phyloP scores from a whole-genome alignment of 225 moss, liverwort and hornwort genomes.

The Thuidium tamariscinum region DNA sequence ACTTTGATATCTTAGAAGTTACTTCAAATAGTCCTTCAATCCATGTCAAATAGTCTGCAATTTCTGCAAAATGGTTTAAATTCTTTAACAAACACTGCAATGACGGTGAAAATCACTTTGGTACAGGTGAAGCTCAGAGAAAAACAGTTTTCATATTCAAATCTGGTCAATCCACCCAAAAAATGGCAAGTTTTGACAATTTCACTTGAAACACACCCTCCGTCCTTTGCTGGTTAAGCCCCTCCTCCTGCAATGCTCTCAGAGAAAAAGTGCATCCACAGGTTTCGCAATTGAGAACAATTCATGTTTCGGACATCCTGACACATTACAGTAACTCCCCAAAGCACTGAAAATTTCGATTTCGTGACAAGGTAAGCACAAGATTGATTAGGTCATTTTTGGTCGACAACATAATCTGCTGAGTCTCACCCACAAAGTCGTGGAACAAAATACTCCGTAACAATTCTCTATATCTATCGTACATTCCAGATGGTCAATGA shows the following conservation, averaged over 20 bases:
- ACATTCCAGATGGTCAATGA: background rate
- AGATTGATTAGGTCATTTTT: background rate
- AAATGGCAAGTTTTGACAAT: background rate
- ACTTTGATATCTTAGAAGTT: no score
- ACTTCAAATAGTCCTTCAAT: background rate
- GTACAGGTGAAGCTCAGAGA: background rate
- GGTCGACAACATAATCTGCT: background rate
- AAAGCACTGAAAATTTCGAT: background rate
- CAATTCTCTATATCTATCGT: background rate
- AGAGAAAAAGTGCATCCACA: background rate
- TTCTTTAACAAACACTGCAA: no score
- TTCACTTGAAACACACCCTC: background rate
- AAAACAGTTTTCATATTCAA: background rate
- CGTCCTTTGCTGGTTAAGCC: no score
- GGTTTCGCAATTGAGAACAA: background rate
- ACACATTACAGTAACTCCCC: background rate
- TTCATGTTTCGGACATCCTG: background rate
- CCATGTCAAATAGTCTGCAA: no score
- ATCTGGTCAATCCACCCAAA: background rate
- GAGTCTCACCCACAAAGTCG: background rate
- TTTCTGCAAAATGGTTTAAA: background rate
- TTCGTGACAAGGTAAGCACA: background rate
- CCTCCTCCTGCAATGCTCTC: background rate
- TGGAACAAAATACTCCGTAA: background rate
- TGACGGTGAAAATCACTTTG: no score